Conservation (phyloP, 768 basidiomycete genomes). For the Leucosporidium scottii region DNA sequence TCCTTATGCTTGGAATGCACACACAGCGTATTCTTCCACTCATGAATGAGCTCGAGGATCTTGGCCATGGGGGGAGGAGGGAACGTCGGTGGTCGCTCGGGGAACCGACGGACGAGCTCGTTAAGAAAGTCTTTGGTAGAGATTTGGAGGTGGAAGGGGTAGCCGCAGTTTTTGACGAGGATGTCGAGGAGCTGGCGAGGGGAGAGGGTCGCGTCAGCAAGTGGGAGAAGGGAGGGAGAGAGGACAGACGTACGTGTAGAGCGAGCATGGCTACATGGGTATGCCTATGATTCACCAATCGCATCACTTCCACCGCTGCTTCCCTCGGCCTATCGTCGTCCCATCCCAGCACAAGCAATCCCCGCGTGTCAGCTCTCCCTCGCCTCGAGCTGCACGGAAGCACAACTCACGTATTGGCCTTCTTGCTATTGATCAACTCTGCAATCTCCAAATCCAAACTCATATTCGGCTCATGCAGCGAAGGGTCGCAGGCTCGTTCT, state of each 20-base stretch:
- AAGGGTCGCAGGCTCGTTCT: constrained; percentile 77
- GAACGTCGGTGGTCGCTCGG: constrained; percentile 92
- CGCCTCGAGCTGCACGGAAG: too few species aligned
- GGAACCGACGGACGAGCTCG: constrained; percentile 94
- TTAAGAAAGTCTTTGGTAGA: constrained; percentile 96
- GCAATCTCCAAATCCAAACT: constrained; percentile 87
- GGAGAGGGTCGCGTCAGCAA: neutral
- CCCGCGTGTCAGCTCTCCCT: constrained; percentile 1
- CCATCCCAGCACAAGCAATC: neutral
- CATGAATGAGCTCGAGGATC: constrained; percentile 83
- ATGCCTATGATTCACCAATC: constrained; percentile 83
- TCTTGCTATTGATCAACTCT: constrained; percentile 86
- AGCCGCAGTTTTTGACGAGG: constrained; percentile 90
- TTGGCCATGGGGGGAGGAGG: constrained; percentile 90
- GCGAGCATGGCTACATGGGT: constrained; percentile 83
- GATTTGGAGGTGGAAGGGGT: constrained; percentile 93
- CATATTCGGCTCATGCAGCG: constrained; percentile 81
- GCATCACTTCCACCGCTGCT: constrained; percentile 74
- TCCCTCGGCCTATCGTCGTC: constrained; percentile 65
- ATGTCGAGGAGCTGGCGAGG: constrained; percentile 62
- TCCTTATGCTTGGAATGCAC: constrained; percentile 84
- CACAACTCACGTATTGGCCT: constrained; percentile 78
- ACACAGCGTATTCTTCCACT: constrained; percentile 93
- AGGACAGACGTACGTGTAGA: constrained; percentile 47
- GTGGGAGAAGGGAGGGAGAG: neutral